A percentile compares a stretch with the other conserved stretches of the same genome.
Conservation (phyloP, 441 rosid species). For the Viola pubescens region DNA sequence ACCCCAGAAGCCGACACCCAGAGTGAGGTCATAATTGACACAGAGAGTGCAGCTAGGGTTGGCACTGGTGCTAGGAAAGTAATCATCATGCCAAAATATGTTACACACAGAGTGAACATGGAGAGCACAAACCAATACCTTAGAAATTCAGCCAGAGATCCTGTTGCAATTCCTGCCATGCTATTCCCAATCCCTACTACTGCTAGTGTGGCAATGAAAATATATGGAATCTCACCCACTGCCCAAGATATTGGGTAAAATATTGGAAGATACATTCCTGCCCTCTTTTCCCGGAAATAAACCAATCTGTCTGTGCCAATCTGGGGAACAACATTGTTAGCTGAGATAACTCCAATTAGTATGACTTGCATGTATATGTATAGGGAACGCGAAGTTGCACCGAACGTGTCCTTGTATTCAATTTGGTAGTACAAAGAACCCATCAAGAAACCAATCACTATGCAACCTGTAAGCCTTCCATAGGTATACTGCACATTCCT, state of each 20-base stretch:
- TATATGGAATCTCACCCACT: constrained; percentile 25
- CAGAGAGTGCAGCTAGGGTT: constrained; percentile 28
- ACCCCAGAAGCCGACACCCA: constrained; percentile 28
- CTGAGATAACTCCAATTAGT: constrained; percentile 25
- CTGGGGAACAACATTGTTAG: constrained; percentile 27
- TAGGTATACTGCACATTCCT: constrained; percentile 26
- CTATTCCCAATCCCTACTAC: constrained; percentile 26
- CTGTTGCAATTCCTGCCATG: constrained; percentile 23
- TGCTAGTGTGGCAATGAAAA: constrained; percentile 24
- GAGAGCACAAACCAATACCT: constrained; percentile 23
- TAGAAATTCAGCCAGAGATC: constrained; percentile 18
- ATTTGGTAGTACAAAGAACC: constrained; percentile 23
- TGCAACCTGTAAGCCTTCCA: constrained; percentile 24
- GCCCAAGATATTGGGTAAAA: constrained; percentile 30
- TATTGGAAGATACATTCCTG: constrained; percentile 28
- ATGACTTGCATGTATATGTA: constrained; percentile 32
- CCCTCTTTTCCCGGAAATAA: constrained; percentile 25
- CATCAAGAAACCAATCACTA: constrained; percentile 26
- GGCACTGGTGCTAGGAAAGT: constrained; percentile 34
- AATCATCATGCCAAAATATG: constrained; percentile 33
- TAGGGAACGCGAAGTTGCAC: constrained; percentile 19
- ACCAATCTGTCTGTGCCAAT: constrained; percentile 28
- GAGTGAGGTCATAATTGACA: constrained; percentile 22
- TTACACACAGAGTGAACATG: constrained; percentile 21
- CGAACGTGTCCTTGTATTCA: constrained; percentile 23